Evolutionary conservation across 225 moss, liverwort and hornwort species (phyloP), one percentile per base, ranked within the genome.

Genomic region (Polytrichum formosum): DNA sequence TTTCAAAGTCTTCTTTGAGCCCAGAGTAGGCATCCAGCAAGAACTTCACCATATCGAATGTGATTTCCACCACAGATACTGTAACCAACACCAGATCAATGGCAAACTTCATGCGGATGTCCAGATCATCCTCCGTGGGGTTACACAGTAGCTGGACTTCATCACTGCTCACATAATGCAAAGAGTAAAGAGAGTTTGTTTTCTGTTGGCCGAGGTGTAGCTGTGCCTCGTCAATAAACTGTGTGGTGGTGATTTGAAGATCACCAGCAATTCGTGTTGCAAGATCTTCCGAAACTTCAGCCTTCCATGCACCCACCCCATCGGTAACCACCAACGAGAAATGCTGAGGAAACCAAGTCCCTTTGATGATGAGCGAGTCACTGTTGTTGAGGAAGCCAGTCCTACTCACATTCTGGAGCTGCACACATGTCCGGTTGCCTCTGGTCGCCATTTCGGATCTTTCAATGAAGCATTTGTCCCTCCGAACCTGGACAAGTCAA

Each of bases 311-410:
- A 54, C 65, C 78, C 33, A 81, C 71, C 18, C 85, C 85, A 65
- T 85, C 85, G 6, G 81, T 78, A 3, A 85, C 66, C 6, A 74
- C 64, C 62, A 85, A 65, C 5, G 67, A 53, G 53, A 85, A 85
- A 23, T 82, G 81, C 67, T 81, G 72, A 1, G 85, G 85, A 71
- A 81, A 85, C 85, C 85, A 85, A 18, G 73, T 76, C 60, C 85
- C 85, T 71, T 85, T 85, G 18, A 85, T 76, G 13, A 81, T 59
- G 5, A 85, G 68, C 23, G 79, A 74, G 61, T 60, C 82, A 63
- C 73, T 76, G 6, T 73, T 70, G 54, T 76, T 73, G 64, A 73
- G 60, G 27, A 73, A 65, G 18, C 85, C 81, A 17, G 76, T 78
- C 68, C 71, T 85, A 13, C 70, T 78, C 21, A 85, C 85, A 25